Evolutionary conservation across 2,329 filamentous ascomycete species (phyloP).

Genomic region (Thermomyces lanuginosus): DNA sequence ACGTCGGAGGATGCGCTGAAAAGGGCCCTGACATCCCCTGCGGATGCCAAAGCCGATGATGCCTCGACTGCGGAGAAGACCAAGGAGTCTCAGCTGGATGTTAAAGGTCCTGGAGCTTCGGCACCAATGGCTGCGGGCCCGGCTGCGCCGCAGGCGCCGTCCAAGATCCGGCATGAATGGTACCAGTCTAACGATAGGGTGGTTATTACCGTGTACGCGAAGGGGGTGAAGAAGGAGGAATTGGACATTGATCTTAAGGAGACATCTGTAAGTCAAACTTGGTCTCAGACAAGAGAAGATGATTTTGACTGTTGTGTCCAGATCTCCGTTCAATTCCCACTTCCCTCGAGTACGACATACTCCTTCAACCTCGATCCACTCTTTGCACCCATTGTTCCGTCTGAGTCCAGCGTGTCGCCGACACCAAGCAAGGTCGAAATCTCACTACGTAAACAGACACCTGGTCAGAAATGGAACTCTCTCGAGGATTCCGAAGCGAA

Average conservation of each 20-base stretch:
- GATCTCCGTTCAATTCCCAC: conserved; percentile 44
- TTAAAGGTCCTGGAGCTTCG: conserved; percentile 2
- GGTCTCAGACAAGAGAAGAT: too few species aligned
- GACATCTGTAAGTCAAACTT: conserved; percentile 24
- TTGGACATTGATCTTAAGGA: conserved; percentile 37
- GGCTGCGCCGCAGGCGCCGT: conserved; percentile 17
- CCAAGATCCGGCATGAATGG: conserved; percentile 53
- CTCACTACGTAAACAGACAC: conserved; percentile 47
- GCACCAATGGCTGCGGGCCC: conserved; percentile 5
- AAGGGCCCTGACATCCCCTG: conserved; percentile 15
- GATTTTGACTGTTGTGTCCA: conserved; percentile 16
- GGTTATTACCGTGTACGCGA: conserved; percentile 49
- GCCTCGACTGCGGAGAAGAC: conserved; percentile 3
- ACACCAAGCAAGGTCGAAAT: conserved; percentile 70
- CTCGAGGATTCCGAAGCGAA: conserved; percentile 34
- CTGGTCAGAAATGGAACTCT: conserved; percentile 51
- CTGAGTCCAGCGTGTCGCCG: conserved; percentile 45
- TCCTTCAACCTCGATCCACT: conserved; percentile 50
- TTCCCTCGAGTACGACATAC: conserved; percentile 36
- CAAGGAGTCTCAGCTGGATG: conserved; percentile 3
- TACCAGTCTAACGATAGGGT: conserved; percentile 47
- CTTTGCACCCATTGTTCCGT: conserved; percentile 46
- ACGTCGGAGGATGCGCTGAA: conserved; percentile 26
- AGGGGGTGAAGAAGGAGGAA: conserved; percentile 44
- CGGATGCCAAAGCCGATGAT: conserved; percentile 2